A percentile compares a stretch with the other conserved stretches of the same genome.
phyloP scores from a whole-genome alignment of 2,329 filamentous ascomycete species.

The Botryotinia globosa region DNA sequence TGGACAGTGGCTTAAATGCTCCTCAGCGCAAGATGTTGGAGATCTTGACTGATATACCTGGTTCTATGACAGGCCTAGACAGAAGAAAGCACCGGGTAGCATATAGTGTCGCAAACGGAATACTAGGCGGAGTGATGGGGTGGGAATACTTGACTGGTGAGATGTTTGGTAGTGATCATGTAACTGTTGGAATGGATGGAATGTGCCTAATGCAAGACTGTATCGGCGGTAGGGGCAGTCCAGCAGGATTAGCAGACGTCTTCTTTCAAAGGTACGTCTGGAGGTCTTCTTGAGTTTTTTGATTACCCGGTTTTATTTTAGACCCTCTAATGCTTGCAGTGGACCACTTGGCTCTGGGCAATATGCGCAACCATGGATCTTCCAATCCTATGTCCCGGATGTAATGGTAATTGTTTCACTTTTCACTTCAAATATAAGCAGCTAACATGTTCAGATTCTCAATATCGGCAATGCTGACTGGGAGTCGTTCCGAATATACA shows the following conservation, averaged over 20 bases:
- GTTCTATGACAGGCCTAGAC: slow-evolving; percentile 27
- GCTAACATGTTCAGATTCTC: slow-evolving; percentile 32
- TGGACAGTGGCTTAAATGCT: not conserved
- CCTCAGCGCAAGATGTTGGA: slow-evolving; percentile 33
- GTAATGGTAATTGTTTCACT: slow-evolving; percentile 33
- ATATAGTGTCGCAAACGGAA: slow-evolving; percentile 21
- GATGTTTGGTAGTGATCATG: slow-evolving; percentile 40
- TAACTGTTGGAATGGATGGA: slow-evolving; percentile 37
- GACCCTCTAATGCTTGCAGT: slow-evolving; percentile 23
- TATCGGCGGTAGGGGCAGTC: slow-evolving; percentile 37
- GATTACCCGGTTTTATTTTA: not conserved
- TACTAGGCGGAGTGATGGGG: slow-evolving; percentile 34
- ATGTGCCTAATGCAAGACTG: slow-evolving; percentile 40
- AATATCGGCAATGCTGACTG: slow-evolving; percentile 38
- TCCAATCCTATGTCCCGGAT: slow-evolving; percentile 39
- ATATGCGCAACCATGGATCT: slow-evolving; percentile 40
- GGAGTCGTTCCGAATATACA: slow-evolving; percentile 36
- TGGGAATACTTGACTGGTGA: slow-evolving; percentile 41
- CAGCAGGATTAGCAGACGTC: slow-evolving; percentile 32
- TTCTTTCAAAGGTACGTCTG: slow-evolving; percentile 33
- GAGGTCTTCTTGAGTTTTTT: slow-evolving; percentile 27
- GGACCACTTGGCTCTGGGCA: slow-evolving; percentile 36
- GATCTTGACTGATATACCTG: slow-evolving; percentile 37
- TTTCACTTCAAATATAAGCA: not conserved
- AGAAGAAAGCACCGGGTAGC: slow-evolving; percentile 20